Evolutionary conservation across 768 basidiomycete species (phyloP).

Genomic region (Auricularia sp.): DNA sequence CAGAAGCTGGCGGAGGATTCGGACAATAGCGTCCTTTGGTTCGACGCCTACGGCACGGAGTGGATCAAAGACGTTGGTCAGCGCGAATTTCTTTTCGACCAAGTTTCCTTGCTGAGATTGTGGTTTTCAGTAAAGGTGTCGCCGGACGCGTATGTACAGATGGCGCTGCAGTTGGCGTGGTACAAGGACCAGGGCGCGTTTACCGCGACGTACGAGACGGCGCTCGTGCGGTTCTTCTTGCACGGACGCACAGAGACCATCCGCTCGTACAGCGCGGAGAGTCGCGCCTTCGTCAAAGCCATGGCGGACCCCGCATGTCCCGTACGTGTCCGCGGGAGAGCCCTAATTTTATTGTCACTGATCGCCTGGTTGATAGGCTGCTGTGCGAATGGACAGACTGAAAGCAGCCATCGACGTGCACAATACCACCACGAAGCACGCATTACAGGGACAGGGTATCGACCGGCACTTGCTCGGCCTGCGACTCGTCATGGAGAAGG

Average conservation of each 20-base stretch:
- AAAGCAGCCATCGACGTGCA: constrained; percentile 63
- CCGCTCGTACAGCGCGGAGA: constrained; percentile 62
- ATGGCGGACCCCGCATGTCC: constrained; percentile 49
- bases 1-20: constrained; percentile 59
- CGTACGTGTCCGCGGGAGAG: constrained; percentile 27
- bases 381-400: constrained; percentile 39
- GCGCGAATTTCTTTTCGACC: not conserved
- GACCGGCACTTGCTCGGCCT: constrained; percentile 90
- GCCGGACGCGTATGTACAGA: constrained; percentile 84
- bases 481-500: constrained; percentile 49
- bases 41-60: constrained; percentile 69
- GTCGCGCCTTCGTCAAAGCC: constrained; percentile 63
- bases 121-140: constrained; percentile 35
- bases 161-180: constrained; percentile 88
- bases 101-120: too few species aligned
- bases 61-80: constrained; percentile 77
- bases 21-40: constrained; percentile 77
- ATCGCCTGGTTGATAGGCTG: constrained; percentile 17
- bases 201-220: constrained; percentile 90
- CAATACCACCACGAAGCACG: constrained; percentile 59
- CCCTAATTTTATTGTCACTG: not conserved
- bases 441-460: constrained; percentile 73
- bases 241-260: constrained; percentile 88
- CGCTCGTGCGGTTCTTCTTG: constrained; percentile 75
- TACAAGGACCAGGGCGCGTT: constrained; percentile 65